Evolutionary conservation across 139 green algal genomes (phyloP), one percentile per base, ranked within the genome.

Genomic region (Closterium sp.): DNA sequence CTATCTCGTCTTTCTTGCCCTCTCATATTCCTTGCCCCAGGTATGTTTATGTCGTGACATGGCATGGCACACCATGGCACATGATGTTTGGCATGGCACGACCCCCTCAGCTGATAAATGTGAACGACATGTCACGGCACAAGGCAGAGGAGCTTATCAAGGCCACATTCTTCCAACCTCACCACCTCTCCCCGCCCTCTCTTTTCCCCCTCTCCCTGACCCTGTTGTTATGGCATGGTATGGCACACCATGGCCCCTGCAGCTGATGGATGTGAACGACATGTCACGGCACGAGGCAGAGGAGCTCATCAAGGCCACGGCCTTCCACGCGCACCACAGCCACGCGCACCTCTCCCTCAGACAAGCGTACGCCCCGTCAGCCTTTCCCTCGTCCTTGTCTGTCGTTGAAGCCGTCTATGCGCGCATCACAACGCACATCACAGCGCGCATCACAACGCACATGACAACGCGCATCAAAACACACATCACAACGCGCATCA

Each of bases 241-340:
- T 28, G 16, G 12, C 12, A 76, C 25, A 19, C 16, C 55, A 12
- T 76, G 55, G 55, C 55, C 10, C 55, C 55, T 28, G 3, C 55
- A 93, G 88, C 31, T 93, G 33, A 6, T 25, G 66, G 91, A 94
- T 85, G 91, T 94, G 34, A 93, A 94, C 66, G 91, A 94, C 35
- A 76, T 93, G 33, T 91, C 91, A n/a, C 34, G 89, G n/a, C 76
- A 90, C 83, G 91, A 93, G 55, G 32, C 93, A 32, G 89, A 93
- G 33, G 89, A 94, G 89, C 12, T 94, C 33, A 94, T 94, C 66
- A 28, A 90, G 28, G 84, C 64, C 16, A 93, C 93, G 33, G 89
- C 76, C 25, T n/a, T 28, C 31, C 90, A 33, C 76, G 86, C 19
- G 87, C 55, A 92, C 33, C 55, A 76, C 55, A 19, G 16, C 12